Evolutionary conservation across 2,329 filamentous ascomycete genomes (phyloP), one percentile per base, ranked within the genome.

Genomic region (Fusarium agapanthi): DNA sequence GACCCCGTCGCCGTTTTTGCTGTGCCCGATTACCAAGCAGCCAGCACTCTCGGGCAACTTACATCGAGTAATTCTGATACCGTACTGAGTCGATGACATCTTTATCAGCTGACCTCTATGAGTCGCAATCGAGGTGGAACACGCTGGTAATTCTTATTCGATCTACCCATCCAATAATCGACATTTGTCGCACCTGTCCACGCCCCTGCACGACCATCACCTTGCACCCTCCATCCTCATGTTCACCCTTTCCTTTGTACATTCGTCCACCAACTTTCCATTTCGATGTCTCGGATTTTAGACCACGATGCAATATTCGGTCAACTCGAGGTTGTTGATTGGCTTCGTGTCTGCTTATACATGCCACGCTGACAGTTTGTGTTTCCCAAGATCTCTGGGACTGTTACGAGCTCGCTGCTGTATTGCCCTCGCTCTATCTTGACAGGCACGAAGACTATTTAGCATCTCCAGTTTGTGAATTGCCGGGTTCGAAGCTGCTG

Each of bases 291-390:
- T 70, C 57, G 12, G 55, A 30, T 43, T 64, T 30, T 28, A 55
- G 32, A 22, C 30, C 65, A n/a, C 56, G 37, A 34, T 67, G 24
- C 61, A 67, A 73, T 73, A 67, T 71, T 72, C 77, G 78, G 78
- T 79, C 74, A 75, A 67, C 43, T 56, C 44, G 70, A 60, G 72
- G 61, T 50, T 51, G 22, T 65, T 78, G 67, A 79, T 80, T 79
- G 77, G 78, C 35, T 32, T 65, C 61, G 41, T 10, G 34, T 51
- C n/a, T 51, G 18, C n/a, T 60, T 65, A 41, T 30, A 61, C 35
- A 57, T 62, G 40, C 32, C 43, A 58, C 56, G 47, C 56, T 58
- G 63, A 63, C 59, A 75, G 61, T 28, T 59, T 72, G 60, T 71
- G 54, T 45, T 61, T 53, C 60, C 54, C 57, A 41, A 57, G 51